phyloP scores from a whole-genome alignment of 352 stramenopile species.

The Globisporangium polare region DNA sequence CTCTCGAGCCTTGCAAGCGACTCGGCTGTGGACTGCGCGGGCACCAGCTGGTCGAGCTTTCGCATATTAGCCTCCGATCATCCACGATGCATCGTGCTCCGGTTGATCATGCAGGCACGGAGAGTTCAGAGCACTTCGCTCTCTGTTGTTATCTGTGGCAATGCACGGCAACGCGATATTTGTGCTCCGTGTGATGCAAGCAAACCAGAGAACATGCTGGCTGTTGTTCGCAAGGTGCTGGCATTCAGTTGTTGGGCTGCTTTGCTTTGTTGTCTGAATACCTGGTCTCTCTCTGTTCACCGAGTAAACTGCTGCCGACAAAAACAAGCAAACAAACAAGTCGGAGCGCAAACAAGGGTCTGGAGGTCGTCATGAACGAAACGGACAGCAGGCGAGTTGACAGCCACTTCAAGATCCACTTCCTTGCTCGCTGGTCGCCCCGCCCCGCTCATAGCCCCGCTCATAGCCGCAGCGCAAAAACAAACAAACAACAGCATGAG shows the following conservation, averaged over 20 bases:
- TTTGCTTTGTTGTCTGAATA: background rate
- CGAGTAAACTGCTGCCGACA: too few relatives aligned
- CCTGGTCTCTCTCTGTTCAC: background rate
- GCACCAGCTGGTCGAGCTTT: background rate
- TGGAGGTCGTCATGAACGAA: background rate
- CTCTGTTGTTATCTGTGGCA: background rate
- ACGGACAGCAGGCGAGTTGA: conserved; percentile 2
- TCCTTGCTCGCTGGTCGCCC: background rate
- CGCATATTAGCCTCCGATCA: background rate
- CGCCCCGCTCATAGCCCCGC: background rate
- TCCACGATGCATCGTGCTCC: too few relatives aligned
- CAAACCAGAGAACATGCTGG: too few relatives aligned
- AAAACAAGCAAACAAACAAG: background rate
- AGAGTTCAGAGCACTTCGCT: background rate
- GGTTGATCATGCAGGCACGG: background rate
- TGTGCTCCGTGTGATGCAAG: background rate
- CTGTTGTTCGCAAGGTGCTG: background rate
- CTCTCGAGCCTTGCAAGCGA: background rate
- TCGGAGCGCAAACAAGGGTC: background rate
- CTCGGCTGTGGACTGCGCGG: background rate
- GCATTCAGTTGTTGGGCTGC: background rate
- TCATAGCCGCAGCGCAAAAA: background rate
- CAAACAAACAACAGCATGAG: background rate
- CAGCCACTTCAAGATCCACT: conserved; percentile 4
- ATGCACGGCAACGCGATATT: background rate